phyloP scores from a whole-genome alignment of 805 yeast species.

The Ogataea trehaloabstinens region DNA sequence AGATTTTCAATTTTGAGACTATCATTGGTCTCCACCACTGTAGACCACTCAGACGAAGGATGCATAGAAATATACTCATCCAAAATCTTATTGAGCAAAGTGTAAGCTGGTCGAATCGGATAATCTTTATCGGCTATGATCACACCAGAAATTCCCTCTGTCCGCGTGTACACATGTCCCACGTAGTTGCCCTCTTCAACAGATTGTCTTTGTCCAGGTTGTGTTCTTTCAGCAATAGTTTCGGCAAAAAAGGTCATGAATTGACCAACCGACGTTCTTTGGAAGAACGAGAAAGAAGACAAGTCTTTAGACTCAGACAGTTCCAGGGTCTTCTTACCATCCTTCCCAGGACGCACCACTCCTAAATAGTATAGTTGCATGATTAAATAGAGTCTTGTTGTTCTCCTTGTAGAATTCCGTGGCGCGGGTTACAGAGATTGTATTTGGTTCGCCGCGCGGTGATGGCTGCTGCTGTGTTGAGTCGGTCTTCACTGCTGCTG shows the following conservation, averaged over 20 bases:
- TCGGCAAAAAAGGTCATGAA: conserved; percentile 93
- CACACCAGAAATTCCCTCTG: conserved; percentile 91
- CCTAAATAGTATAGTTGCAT: conserved; percentile 96
- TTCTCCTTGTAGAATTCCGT: conserved; percentile 8
- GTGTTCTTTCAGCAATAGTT: conserved; percentile 87
- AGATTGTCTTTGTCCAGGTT: conserved; percentile 87
- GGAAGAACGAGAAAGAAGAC: conserved; percentile 85
- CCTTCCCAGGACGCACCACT: conserved; percentile 56
- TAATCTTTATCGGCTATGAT: conserved; percentile 92
- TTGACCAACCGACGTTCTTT: conserved; percentile 70
- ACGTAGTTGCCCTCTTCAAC: conserved; percentile 89
- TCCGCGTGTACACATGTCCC: conserved; percentile 87
- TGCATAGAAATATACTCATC: conserved; percentile 87
- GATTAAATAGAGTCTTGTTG: too few relatives aligned
- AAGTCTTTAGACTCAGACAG: conserved; percentile 79
- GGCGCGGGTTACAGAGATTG: conserved; percentile 9
- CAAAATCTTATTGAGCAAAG: conserved; percentile 81
- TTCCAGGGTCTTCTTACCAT: conserved; percentile 64
- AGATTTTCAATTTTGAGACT: conserved; percentile 56
- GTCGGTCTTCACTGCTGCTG: too few relatives aligned
- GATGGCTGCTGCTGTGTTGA: not conserved
- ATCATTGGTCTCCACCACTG: conserved; percentile 43
- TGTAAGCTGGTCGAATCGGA: conserved; percentile 95
- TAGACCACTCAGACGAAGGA: conserved; percentile 70
- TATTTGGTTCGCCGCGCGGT: too few relatives aligned